A percentile compares a stretch with the other conserved stretches of the same genome.
Conservation (phyloP, 371 early-diverging fungal species). For the Cladochytrium tenue region DNA sequence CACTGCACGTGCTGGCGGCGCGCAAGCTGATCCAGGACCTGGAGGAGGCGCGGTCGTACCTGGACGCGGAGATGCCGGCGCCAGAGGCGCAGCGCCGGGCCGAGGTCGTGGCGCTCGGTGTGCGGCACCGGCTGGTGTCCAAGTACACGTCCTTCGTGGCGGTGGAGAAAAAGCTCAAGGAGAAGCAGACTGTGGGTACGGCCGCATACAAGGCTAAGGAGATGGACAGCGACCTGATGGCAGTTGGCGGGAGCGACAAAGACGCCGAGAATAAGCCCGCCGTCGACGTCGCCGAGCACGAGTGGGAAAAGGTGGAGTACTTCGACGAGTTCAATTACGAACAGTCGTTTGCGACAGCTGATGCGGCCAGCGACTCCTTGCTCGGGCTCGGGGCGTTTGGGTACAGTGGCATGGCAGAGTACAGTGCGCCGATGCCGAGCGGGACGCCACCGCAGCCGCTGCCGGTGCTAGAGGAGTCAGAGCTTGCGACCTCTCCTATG, state of each 20-base stretch:
- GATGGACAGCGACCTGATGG: neutral
- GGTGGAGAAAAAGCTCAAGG: slow-evolving; percentile 6
- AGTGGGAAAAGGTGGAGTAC: neutral
- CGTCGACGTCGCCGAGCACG: neutral
- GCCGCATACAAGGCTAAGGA: neutral
- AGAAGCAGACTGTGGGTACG: neutral
- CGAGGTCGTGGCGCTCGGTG: slow-evolving; percentile 29
- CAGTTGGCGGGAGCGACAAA: neutral
- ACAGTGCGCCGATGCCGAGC: too few species aligned
- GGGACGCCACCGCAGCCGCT: too few species aligned
- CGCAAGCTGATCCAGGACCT: slow-evolving; percentile 48
- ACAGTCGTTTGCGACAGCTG: neutral
- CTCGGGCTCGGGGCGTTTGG: neutral
- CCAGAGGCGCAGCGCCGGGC: neutral
- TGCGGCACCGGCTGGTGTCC: slow-evolving; percentile 22
- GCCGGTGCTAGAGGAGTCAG: neutral
- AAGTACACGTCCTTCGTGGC: slow-evolving; percentile 21
- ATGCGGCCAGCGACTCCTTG: neutral
- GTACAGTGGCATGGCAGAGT: too few species aligned
- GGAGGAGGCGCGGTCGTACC: slow-evolving; percentile 37
- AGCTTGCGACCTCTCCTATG: neutral
- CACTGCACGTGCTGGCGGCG: slow-evolving; percentile 50
- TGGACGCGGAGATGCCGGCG: slow-evolving; percentile 19
- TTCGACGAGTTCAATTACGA: neutral
- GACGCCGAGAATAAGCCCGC: neutral